Evolutionary conservation across 345 rosid genomes (phyloP), one percentile per base, ranked within the genome.

Genomic region (Xanthoceras sorbifolium): DNA sequence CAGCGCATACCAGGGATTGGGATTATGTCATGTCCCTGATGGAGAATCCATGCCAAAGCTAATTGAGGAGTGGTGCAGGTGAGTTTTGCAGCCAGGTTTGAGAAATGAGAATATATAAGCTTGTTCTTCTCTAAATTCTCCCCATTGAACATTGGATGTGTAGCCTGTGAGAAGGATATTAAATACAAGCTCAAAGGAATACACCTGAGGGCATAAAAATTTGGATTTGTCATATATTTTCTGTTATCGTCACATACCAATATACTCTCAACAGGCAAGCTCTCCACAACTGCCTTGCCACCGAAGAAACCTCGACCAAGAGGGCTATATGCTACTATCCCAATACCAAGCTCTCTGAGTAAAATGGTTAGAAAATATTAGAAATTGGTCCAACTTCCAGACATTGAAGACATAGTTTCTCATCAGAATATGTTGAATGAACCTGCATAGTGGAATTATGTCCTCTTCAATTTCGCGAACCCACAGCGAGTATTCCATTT

Each of bases 101-200:
- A 79, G 2, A 86, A 40, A 22, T 81, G 82, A 6, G 40, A 1
- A 29, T 83, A 85, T 59, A 85, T 17, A 64, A 74, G 10, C 69
- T 86, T 87, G 83, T 90, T 90, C 83, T 84, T 86, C 83, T 84
- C 87, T 20, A 85, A 32, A 26, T 82, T 85, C 65, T 84, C 86
- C 8, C 85, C 86, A 0, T 48, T 63, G 38, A 85, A 90, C 67
- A 89, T 86, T 28, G 89, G 90, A 74, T 84, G 85, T 15, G 23
- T 17, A n/a, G 64, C 3, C 79, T 83, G 73, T 32, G 63, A 38
- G 55, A 74, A 26, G 22, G 66, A 69, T 1, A 63, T 9, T 12
- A 46, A 28, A 40, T n/a, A 52, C 32, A 26, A 28, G 36, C 4
- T 5, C 9, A 15, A 44, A 22, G 3, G 3, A 10, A 42, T 6